These are phyloP conservation scores for Trypanosoma mega DNA, from an alignment of 208 protist genomes.

Conservation along the genomic window DNA sequence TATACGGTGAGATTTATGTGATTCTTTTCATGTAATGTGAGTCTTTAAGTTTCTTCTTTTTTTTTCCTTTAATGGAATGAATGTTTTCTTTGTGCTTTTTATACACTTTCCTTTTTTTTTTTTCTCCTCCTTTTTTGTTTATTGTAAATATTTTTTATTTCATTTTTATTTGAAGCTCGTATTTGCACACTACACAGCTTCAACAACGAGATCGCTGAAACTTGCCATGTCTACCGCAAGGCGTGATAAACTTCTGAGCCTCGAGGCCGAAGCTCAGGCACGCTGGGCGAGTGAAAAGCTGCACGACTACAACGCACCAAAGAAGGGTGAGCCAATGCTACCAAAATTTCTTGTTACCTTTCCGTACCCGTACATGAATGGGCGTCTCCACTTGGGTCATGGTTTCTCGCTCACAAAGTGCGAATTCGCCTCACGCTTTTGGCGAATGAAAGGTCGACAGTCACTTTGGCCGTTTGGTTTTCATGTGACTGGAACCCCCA, in stretches of 20 bases:
- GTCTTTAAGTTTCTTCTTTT: constrained; percentile 5
- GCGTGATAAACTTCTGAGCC: constrained; percentile 68
- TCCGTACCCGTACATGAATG: constrained; percentile 99
- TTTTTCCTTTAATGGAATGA: not conserved
- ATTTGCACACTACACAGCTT: not conserved
- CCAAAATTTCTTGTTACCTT: constrained; percentile 99
- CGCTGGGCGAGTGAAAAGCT: constrained; percentile 63
- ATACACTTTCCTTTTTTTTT: constrained; percentile 13
- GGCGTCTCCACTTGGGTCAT: constrained; percentile 99
- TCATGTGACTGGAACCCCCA: constrained; percentile 99
- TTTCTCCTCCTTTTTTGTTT: constrained; percentile 14
- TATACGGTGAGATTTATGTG: not conserved
- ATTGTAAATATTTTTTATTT: not conserved
- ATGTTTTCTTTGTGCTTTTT: constrained; percentile 12
- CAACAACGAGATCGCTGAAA: not conserved
- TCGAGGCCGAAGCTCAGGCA: constrained; percentile 66
- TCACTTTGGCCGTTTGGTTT: constrained; percentile 99
- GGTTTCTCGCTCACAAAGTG: constrained; percentile 99
- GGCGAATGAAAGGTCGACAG: constrained; percentile 96
- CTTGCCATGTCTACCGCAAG: constrained; percentile 72
- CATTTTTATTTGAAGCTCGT: not conserved
- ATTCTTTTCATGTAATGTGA: not conserved
- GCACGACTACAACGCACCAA: constrained; percentile 66
- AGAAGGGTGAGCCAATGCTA: constrained; percentile 35
- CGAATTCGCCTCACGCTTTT: constrained; percentile 98